Evolutionary conservation across 768 basidiomycete species (phyloP), one percentile per base, ranked within the genome.

Genomic region (Tricholoma saponaceum): DNA sequence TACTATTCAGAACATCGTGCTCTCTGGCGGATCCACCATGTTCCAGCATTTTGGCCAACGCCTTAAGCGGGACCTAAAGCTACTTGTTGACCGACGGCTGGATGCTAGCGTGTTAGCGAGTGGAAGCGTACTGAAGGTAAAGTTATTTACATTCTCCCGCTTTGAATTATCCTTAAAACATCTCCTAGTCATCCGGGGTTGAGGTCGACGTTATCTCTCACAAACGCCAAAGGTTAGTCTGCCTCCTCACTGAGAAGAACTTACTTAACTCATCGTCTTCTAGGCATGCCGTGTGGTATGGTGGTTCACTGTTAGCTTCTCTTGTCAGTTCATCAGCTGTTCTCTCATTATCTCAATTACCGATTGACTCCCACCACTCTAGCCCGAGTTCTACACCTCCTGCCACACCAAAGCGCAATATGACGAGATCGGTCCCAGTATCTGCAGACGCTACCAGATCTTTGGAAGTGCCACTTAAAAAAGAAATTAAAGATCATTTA

Each of bases 131-230:
- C 82, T 86, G 65, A 89, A 86, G 79, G 94, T 95, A 64, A 32
- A 81, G 68, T 20, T 49, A 37, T 55, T 28, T 23, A 14, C 3
- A 16, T 13, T 18, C 22, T 18, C 18, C 14, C n/a, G n/a, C 10
- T 50, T 2, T 47, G 20, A 20, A 7, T 18, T 39, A 46, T 3
- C 51, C 49, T 32, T 57, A 55, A 23, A 62, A 46, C 28, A 4
- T 16, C 35, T 55, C 22, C 9, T 57, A 97, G 92, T 98, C 95
- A 7, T 92, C 92, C 23, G 96, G 97, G 23, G 92, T 98, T 20
- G 96, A 98, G 53, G 95, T 98, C 60, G 95, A 99, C 60, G 96
- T 99, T 67, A 97, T 98, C 68, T 91, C 90, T 8, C 97, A 99
- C 82, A 98, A 98, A 77, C 88, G 93, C 57, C 96, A 98, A 77